Conservation (phyloP, 495 filamentous ascomycete species). For the Chaetomium fimeti region DNA sequence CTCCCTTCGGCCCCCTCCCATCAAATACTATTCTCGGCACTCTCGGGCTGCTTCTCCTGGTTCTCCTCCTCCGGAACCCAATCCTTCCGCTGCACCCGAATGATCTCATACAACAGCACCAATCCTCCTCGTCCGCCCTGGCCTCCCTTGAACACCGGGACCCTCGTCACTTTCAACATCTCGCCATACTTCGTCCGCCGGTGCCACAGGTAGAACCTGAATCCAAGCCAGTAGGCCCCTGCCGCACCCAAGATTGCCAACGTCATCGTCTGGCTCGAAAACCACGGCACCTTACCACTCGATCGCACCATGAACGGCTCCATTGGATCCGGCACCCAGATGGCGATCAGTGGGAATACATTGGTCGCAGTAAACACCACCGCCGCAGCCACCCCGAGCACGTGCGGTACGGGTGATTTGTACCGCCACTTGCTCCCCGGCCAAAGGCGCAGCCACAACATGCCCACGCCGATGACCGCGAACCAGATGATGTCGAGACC, state of each 20-base stretch:
- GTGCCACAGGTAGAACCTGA: slow-evolving; percentile 24
- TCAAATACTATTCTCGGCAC: background rate
- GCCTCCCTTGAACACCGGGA: slow-evolving; percentile 23
- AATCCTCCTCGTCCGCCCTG: slow-evolving; percentile 1
- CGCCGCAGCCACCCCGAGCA: slow-evolving; percentile 20
- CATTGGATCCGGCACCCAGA: slow-evolving; percentile 26
- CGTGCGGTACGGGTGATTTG: slow-evolving; percentile 26
- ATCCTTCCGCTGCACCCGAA: slow-evolving; percentile 16
- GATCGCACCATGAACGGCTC: slow-evolving; percentile 15
- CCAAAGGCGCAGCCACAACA: slow-evolving; percentile 25
- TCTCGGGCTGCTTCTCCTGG: background rate
- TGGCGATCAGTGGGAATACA: slow-evolving; percentile 21
- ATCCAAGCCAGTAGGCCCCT: slow-evolving; percentile 22
- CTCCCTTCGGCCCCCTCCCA: background rate
- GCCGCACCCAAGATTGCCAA: slow-evolving; percentile 16
- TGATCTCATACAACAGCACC: slow-evolving; percentile 28
- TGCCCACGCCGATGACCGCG: slow-evolving; percentile 21
- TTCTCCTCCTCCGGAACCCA: slow-evolving; percentile 5
- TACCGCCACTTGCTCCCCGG: slow-evolving; percentile 25
- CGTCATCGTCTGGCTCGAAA: slow-evolving; percentile 18
- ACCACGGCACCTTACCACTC: slow-evolving; percentile 21
- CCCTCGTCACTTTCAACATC: slow-evolving; percentile 18
- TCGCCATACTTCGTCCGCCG: slow-evolving; percentile 15
- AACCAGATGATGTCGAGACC: slow-evolving; percentile 29
- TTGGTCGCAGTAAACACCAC: slow-evolving; percentile 21